Evolutionary conservation across 176 grass and related monocot genomes (phyloP).

Genomic region (Coix lacrymajobi): DNA sequence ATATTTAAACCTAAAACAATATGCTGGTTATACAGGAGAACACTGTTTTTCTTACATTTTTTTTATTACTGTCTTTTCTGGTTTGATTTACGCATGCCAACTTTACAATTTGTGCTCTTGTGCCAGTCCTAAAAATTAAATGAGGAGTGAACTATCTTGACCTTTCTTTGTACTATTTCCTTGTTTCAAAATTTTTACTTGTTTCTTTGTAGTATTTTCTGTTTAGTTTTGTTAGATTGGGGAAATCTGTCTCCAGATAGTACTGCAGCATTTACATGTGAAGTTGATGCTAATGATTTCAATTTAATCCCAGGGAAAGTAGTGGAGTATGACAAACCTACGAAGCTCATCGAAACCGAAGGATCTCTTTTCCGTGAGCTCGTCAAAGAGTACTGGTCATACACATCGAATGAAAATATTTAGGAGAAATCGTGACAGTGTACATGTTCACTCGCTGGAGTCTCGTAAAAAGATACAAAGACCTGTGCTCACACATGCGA

Average conservation of each 20-base stretch:
- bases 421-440: neutral
- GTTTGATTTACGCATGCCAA: neutral
- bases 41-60: neutral
- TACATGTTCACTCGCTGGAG: neutral
- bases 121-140: neutral
- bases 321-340: slow-evolving; percentile 64
- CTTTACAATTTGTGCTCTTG: neutral
- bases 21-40: neutral
- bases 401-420: slow-evolving; percentile 13
- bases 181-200: too few relatives aligned
- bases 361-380: slow-evolving; percentile 66
- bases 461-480: neutral
- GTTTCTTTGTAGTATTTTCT: neutral
- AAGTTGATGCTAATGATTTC: neutral
- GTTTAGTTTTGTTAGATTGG: neutral
- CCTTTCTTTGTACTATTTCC: neutral
- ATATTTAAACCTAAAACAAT: neutral
- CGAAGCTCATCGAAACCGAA: slow-evolving; percentile 64
- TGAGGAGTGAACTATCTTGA: neutral
- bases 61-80: neutral
- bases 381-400: slow-evolving; percentile 80
- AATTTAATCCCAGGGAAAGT: slow-evolving; percentile 41
- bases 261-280: neutral
- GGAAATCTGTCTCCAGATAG: neutral
- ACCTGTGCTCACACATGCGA: neutral